Evolutionary conservation across 169 alveolate species (phyloP), one percentile per base, ranked within the genome.

Genomic region (Cryptosporidium ubiquitum): DNA sequence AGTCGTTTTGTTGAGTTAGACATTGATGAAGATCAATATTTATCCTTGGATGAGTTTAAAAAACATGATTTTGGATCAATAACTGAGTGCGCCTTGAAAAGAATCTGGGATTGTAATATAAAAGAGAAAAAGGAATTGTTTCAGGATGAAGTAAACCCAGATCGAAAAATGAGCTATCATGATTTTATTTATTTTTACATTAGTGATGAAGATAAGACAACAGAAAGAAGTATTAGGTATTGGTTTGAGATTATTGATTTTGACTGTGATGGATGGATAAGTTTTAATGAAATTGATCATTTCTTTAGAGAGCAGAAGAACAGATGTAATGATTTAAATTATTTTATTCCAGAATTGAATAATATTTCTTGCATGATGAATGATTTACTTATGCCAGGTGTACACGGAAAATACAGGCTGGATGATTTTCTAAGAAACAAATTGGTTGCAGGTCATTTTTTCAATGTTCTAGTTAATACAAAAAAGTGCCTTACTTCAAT

Each of bases 131-230:
- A 91, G 44, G 84, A 93, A 3, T 69, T 86, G 2, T 84, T 85
- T 69, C 85, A 85, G 20, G 94, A 92, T 26, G 91, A 92, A 84
- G 3, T 35, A 20, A 33, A 37, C 40, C 29, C 33, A 42, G n/a
- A 58, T 79, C 40, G 89, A 40, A 79, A 20, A 14, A 95, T 95
- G 98, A 85, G 95, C 35, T 95, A 94, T 85, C 96, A 94, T 68
- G 98, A 95, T 84, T 95, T 95, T 61, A 92, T 94, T 33, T 95
- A 95, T 86, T 95, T 95, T 68, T 92, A 94, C 84, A 85, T 93
- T 44, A 85, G 95, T 52, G 98, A 95, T 68, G 98, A 95, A 84
- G 98, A 95, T 84, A 95, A 95, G 84, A 95, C 98, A 12, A 86
- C 94, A 40, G 71, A 70, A 7, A 74, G 95, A 39, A 91, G 95